phyloP scores from a whole-genome alignment of 225 moss, liverwort and hornwort genomes.

The Ulota crispa region DNA sequence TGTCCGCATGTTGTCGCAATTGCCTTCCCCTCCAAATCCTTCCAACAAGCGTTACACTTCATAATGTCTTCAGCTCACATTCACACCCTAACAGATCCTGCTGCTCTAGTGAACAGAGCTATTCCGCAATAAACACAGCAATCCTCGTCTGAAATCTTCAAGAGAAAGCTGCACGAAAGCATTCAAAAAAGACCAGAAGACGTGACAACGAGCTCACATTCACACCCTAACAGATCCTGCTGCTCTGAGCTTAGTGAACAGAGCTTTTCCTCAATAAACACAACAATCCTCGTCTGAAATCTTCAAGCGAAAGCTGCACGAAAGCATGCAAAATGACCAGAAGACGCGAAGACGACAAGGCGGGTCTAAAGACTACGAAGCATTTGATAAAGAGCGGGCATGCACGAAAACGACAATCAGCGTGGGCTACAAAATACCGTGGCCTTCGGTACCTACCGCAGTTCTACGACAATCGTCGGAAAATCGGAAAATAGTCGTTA shows the following conservation, averaged over 20 bases:
- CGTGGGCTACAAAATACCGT: neutral
- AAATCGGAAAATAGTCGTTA: no score
- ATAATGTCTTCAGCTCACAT: constrained; percentile 31
- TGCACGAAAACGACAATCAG: neutral
- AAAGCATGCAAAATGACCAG: neutral
- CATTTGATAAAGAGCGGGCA: neutral
- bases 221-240: neutral
- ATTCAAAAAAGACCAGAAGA: no score
- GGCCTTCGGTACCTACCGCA: no score
- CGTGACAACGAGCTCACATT: constrained; percentile 36
- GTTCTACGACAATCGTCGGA: rapidly evolving
- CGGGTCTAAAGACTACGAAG: neutral
- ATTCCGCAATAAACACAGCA: neutral
- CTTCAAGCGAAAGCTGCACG: neutral
- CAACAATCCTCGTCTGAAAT: neutral
- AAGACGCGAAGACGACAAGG: neutral
- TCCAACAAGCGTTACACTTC: constrained; percentile 97
- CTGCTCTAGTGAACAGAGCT: neutral
- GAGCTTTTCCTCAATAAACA: neutral
- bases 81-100: neutral
- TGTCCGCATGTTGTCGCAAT: constrained; percentile 88
- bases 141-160: neutral
- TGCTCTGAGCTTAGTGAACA: neutral
- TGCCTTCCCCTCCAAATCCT: constrained; percentile 76
- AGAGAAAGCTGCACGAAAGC: neutral